Evolutionary conservation across 345 rosid species (phyloP), one percentile per base, ranked within the genome.

Genomic region (Salix suchowensis): DNA sequence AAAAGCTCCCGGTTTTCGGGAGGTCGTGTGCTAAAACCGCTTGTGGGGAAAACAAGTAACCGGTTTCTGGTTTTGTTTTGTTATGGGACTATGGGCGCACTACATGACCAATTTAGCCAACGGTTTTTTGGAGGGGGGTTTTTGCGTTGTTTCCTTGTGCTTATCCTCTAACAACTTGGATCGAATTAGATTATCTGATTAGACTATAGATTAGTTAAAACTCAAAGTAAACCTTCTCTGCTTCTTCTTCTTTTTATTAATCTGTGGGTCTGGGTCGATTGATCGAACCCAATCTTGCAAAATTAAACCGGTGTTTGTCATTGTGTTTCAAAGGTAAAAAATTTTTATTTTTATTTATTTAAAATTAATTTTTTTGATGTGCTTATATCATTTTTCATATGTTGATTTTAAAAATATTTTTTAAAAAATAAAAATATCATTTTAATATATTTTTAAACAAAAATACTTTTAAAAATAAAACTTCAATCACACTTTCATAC

Each of bases 1-100:
- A 11, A 81, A 71, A 79, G 79, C 85, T 90, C 94, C 94, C 77
- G 91, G 89, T 90, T 87, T 90, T 84, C 89, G 83, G 94, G 94
- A 90, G 79, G 81, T 67, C n/a, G 82, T 28, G 85, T 15, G 79
- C 71, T 23, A 40, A 79, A 85, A 84, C 88, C 86, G 78, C 86
- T 60, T 70, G 15, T 7, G 18, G 14, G 4, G 1, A 70, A 85
- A 87, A 84, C 88, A 72, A 58, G 78, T 16, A 62, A 58, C 89
- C 32, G 84, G 91, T 88, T 88, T 86, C 87, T 76, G 87, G 85
- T 68, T 71, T 84, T 79, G 24, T 54, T 21, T 19, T 55, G 30
- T 8, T 19, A 7, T 36, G 78, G 81, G 84, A 76, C 88, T 67
- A 84, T 86, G 89, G 91, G 89, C 91, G 86, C 86, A 46, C 71